Conservation (phyloP, 805 yeast species). For the Grigorovia transvaalensis region DNA sequence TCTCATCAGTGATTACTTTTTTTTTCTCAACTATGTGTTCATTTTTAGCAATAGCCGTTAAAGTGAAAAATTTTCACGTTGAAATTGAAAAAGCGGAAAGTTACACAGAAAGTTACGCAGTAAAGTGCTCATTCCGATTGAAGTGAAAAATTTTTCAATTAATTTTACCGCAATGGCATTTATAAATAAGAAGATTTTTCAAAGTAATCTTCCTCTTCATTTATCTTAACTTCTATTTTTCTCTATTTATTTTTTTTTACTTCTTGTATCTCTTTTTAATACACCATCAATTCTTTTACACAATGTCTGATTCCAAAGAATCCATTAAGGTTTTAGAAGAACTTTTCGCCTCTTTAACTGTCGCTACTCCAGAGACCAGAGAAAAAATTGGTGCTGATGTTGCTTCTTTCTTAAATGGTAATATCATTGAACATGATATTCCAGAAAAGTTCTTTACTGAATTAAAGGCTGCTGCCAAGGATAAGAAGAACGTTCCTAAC, state of each 20-base stretch:
- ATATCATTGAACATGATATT: conserved; percentile 96
- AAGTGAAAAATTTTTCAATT: conserved; percentile 1
- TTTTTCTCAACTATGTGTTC: background rate
- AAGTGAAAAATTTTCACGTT: background rate
- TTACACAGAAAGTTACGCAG: background rate
- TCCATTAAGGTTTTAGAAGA: conserved; percentile 74
- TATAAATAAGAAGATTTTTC: background rate
- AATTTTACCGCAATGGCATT: background rate
- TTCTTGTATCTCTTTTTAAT: conserved; percentile 1
- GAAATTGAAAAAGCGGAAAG: background rate
- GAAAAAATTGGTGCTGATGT: conserved; percentile 80
- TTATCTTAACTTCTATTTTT: conserved; percentile 1
- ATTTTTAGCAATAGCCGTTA: background rate
- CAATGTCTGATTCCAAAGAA: conserved; percentile 39
- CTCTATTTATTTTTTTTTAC: conserved; percentile 1
- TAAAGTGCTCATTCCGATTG: background rate
- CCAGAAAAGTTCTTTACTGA: conserved; percentile 79
- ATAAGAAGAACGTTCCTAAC: conserved; percentile 74
- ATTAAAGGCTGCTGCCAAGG: conserved; percentile 62
- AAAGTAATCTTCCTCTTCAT: background rate
- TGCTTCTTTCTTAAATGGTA: conserved; percentile 88
- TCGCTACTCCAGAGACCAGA: conserved; percentile 78
- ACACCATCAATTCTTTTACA: conserved; percentile 8
- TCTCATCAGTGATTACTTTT: background rate
- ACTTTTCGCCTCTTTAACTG: conserved; percentile 83